Conservation (phyloP, 1,284 basidiomycete species). For the Phellopilus nigrolimitatus region DNA sequence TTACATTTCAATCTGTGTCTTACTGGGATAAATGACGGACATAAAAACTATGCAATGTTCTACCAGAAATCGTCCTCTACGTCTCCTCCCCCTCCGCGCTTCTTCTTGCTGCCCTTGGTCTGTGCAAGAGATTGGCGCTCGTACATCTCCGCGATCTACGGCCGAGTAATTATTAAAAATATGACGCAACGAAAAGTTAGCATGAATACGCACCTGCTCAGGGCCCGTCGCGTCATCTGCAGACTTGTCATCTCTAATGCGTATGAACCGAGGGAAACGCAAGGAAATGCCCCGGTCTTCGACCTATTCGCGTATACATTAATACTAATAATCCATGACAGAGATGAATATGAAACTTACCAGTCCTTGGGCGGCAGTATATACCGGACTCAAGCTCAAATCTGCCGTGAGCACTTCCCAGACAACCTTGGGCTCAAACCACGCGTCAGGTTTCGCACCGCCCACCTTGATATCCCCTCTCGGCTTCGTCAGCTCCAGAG, state of each 20-base stretch:
- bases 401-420: conserved; percentile 99
- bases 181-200: conserved; percentile 6
- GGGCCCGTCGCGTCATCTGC: conserved; percentile 89
- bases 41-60: conserved; percentile 18
- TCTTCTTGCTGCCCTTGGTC: conserved; percentile 60
- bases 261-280: conserved; percentile 93
- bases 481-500: conserved; percentile 65
- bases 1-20: no score
- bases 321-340: conserved; percentile 13
- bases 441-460: conserved; percentile 88
- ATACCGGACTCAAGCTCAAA: conserved; percentile 93
- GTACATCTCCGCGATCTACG: conserved; percentile 93
- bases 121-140: conserved; percentile 82
- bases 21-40: not conserved
- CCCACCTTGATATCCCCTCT: conserved; percentile 82
- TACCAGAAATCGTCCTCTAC: conserved; percentile 91
- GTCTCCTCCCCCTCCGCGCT: conserved; percentile 57
- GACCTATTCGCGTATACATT: no score
- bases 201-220: conserved; percentile 63
- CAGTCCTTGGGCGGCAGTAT: conserved; percentile 93
- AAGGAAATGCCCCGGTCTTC: conserved; percentile 90
- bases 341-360: conserved; percentile 43
- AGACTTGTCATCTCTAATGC: conserved; percentile 88
- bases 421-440: conserved; percentile 93
- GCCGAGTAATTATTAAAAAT: conserved; percentile 22